These are phyloP conservation scores for Nitzschia inconspicua DNA, from an alignment of 108 stramenopile genomes.

Conservation along the genomic window DNA sequence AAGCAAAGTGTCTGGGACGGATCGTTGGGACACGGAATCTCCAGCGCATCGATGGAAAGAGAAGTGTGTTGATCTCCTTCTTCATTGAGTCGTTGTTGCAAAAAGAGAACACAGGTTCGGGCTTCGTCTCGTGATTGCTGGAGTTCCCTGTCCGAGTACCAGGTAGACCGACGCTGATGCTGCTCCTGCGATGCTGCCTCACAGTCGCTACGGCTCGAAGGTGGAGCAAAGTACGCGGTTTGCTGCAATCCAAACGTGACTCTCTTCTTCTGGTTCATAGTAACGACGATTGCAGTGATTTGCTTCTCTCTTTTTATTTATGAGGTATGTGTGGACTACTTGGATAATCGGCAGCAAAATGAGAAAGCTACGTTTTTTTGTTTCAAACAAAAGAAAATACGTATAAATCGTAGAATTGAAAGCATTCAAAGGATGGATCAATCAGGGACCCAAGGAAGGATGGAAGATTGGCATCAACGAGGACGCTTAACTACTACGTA, in stretches of 20 bases:
- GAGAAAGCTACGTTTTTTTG: too few species aligned
- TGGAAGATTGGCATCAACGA: too few species aligned
- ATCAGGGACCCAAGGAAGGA: too few species aligned
- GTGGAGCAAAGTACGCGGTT: conserved; percentile 16
- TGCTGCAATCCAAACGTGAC: conserved; percentile 20
- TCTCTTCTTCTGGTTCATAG: neutral
- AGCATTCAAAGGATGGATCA: too few species aligned
- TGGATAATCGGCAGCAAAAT: too few species aligned
- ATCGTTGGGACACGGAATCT: conserved; percentile 3
- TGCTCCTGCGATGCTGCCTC: conserved; percentile 2
- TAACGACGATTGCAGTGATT: too few species aligned
- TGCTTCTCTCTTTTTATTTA: too few species aligned
- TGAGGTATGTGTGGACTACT: too few species aligned
- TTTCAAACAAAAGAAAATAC: too few species aligned
- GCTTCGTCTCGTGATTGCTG: conserved; percentile 21
- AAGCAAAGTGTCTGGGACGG: conserved; percentile 3
- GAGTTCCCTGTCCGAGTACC: conserved; percentile 23
- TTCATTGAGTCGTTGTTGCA: conserved; percentile 8
- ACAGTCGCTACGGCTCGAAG: neutral
- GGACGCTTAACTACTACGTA: too few species aligned
- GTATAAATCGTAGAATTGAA: too few species aligned
- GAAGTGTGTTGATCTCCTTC: neutral
- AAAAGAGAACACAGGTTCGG: conserved; percentile 3
- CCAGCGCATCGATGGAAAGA: neutral
- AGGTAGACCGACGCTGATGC: too few species aligned